These are phyloP conservation scores for Tremella fuciformis DNA, from an alignment of 768 basidiomycete species.

Conservation along the genomic window DNA sequence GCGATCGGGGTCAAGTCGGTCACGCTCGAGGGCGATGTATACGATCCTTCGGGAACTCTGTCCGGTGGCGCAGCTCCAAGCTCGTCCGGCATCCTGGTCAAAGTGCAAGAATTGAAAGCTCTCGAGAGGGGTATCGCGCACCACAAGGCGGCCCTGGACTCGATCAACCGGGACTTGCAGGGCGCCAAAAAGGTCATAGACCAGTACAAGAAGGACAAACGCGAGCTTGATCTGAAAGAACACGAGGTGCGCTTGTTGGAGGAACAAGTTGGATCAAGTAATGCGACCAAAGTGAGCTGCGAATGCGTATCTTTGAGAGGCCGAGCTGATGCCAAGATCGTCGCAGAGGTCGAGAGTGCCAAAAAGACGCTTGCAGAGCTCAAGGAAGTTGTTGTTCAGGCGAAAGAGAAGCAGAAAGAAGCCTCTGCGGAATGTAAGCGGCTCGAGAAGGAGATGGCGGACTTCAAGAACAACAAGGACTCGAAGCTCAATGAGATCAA, in stretches of 20 bases:
- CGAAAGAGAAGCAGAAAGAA: slow-evolving; percentile 71
- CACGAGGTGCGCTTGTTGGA: slow-evolving; percentile 79
- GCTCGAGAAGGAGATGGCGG: slow-evolving; percentile 93
- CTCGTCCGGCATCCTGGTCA: slow-evolving; percentile 66
- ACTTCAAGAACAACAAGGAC: slow-evolving; percentile 98
- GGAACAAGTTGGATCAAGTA: slow-evolving; percentile 82
- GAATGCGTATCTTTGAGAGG: neutral
- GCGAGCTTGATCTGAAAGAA: slow-evolving; percentile 81
- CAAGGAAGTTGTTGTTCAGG: slow-evolving; percentile 52
- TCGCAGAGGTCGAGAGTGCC: slow-evolving; percentile 70
- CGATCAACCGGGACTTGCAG: slow-evolving; percentile 61
- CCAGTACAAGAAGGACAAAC: slow-evolving; percentile 55
- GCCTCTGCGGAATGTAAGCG: slow-evolving; percentile 76
- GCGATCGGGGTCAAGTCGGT: slow-evolving; percentile 74
- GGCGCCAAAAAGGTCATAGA: slow-evolving; percentile 53
- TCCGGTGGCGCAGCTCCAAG: slow-evolving; percentile 85
- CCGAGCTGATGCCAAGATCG: slow-evolving; percentile 59
- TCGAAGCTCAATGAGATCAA: slow-evolving; percentile 93
- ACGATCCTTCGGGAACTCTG: slow-evolving; percentile 91
- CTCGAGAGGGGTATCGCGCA: slow-evolving; percentile 63
- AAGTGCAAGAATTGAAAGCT: slow-evolving; percentile 75
- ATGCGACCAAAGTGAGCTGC: slow-evolving; percentile 72
- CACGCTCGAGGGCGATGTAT: slow-evolving; percentile 90
- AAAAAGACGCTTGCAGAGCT: slow-evolving; percentile 61
- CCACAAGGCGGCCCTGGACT: slow-evolving; percentile 57